Conservation (phyloP, 495 filamentous ascomycete genomes). For the Rostrohypoxylon terebratum region DNA sequence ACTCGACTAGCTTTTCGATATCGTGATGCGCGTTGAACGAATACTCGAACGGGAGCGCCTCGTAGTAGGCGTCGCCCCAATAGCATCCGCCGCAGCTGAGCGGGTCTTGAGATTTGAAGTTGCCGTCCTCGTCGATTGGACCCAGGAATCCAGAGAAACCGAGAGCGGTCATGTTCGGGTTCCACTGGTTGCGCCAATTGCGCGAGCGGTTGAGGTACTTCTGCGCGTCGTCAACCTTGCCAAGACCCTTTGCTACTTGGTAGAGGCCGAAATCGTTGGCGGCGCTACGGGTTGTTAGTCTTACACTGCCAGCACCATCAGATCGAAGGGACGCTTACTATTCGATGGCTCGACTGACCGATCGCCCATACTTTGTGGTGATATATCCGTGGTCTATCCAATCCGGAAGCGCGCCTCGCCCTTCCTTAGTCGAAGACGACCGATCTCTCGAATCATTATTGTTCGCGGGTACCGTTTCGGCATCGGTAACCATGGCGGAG, state of each 20-base stretch:
- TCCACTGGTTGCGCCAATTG: slow-evolving; percentile 82
- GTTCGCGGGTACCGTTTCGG: slow-evolving; percentile 69
- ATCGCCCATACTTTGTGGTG: slow-evolving; percentile 69
- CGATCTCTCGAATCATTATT: slow-evolving; percentile 70
- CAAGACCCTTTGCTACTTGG: slow-evolving; percentile 69
- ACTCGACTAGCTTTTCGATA: slow-evolving; percentile 66
- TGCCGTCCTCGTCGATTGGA: slow-evolving; percentile 65
- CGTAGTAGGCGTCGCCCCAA: slow-evolving; percentile 70
- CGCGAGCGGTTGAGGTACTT: slow-evolving; percentile 74
- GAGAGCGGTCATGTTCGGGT: slow-evolving; percentile 64
- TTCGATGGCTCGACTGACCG: slow-evolving; percentile 74
- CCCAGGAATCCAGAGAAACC: slow-evolving; percentile 74
- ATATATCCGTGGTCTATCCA: slow-evolving; percentile 75
- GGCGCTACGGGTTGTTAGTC: slow-evolving; percentile 45
- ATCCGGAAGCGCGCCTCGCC: slow-evolving; percentile 75
- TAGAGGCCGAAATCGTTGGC: slow-evolving; percentile 75
- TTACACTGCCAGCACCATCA: background rate
- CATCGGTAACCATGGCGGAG: slow-evolving; percentile 75
- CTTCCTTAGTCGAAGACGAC: slow-evolving; percentile 75
- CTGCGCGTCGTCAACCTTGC: slow-evolving; percentile 60
- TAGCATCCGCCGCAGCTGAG: slow-evolving; percentile 75
- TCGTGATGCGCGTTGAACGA: slow-evolving; percentile 77
- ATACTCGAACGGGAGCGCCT: slow-evolving; percentile 77
- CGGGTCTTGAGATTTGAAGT: slow-evolving; percentile 69
- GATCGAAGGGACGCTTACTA: slow-evolving; percentile 56